Percentiles rank a stretch among this genome's conserved stretches.
phyloP scores from a whole-genome alignment of 148 eudicot genomes.

The Nyssa sinensis region DNA sequence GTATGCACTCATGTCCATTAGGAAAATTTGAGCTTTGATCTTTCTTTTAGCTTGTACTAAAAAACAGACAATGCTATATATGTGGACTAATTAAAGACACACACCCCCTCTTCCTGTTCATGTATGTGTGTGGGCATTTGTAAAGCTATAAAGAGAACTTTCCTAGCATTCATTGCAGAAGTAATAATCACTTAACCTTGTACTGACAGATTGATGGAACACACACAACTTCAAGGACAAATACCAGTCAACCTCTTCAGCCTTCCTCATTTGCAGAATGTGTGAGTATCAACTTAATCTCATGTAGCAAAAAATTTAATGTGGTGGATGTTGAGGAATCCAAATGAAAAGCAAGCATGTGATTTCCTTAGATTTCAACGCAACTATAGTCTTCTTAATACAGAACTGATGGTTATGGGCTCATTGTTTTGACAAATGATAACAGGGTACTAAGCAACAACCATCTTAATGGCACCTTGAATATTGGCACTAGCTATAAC shows the following conservation, averaged over 20 bases:
- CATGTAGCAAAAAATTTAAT: background rate
- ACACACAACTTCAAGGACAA: constrained; percentile 52
- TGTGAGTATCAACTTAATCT: constrained; percentile 14
- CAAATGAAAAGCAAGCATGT: background rate
- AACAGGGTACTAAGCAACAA: constrained; percentile 62
- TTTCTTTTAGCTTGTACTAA: no score
- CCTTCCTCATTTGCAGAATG: constrained; percentile 54
- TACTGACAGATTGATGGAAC: constrained; percentile 58
- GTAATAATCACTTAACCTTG: background rate
- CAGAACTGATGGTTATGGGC: background rate
- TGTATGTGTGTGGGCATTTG: no score
- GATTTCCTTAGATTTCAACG: background rate
- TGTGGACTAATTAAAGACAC: no score
- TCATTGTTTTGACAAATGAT: constrained; percentile 10
- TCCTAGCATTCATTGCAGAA: no score
- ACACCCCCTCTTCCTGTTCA: no score
- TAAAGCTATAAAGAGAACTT: no score
- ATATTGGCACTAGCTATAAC: constrained; percentile 43
- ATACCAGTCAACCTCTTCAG: constrained; percentile 63
- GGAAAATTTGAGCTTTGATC: no score
- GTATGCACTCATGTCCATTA: no score
- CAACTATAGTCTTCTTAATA: background rate
- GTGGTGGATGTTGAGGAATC: background rate
- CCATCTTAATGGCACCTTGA: constrained; percentile 53
- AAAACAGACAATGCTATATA: no score